phyloP scores from a whole-genome alignment of 1,284 basidiomycete species.

The Anthracocystis walkeri region DNA sequence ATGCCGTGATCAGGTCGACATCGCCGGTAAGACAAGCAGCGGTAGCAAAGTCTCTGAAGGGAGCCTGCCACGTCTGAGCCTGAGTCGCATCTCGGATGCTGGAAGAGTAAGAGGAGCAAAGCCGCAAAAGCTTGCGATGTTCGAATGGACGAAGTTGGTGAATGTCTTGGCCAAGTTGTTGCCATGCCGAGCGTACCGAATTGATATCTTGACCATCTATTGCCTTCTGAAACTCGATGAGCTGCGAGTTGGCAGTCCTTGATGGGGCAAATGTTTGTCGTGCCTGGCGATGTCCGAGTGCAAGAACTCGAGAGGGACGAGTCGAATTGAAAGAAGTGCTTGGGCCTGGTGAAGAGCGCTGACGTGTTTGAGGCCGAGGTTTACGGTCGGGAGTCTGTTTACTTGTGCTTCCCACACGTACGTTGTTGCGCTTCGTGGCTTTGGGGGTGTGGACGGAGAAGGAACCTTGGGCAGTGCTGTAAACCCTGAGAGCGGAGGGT shows the following conservation, averaged over 20 bases:
- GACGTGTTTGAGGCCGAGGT: neutral
- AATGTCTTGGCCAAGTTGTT: neutral
- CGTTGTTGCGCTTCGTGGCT: constrained; percentile 4
- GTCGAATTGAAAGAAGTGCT: neutral
- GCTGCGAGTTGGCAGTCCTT: neutral
- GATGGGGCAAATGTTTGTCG: neutral
- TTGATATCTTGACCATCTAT: constrained; percentile 29
- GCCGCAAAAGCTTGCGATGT: constrained; percentile 24
- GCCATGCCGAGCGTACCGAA: constrained; percentile 17
- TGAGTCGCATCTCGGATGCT: neutral
- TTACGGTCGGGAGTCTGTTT: neutral
- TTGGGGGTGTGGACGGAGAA: constrained; percentile 31
- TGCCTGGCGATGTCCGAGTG: constrained; percentile 10
- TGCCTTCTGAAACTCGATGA: constrained; percentile 14
- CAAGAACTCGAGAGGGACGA: constrained; percentile 14
- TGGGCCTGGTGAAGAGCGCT: constrained; percentile 4
- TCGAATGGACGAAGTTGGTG: constrained; percentile 8
- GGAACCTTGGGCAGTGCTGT: constrained; percentile 17
- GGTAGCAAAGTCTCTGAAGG: constrained; percentile 12
- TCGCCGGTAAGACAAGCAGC: constrained; percentile 29
- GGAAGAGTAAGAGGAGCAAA: constrained; percentile 21
- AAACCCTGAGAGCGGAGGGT: neutral
- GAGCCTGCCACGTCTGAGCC: constrained; percentile 10
- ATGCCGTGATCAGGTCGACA: constrained; percentile 18
- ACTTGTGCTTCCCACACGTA: neutral